These are phyloP conservation scores for Trichoderma sp. DNA, from an alignment of 2,329 filamentous ascomycete species.

Conservation along the genomic window DNA sequence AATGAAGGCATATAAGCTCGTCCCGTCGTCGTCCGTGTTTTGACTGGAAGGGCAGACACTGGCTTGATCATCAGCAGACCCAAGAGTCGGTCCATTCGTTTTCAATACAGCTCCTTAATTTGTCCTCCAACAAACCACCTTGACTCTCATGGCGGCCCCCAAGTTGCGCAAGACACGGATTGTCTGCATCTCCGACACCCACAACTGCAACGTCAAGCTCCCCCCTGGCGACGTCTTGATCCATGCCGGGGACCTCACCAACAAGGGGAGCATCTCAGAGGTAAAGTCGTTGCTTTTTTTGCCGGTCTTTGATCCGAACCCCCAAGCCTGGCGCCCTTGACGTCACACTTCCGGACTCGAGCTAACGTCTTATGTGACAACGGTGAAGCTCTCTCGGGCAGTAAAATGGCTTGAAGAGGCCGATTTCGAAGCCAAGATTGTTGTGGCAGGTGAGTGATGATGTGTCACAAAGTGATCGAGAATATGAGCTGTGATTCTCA, in stretches of 20 bases:
- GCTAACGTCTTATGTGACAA: background rate
- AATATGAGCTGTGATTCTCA: background rate
- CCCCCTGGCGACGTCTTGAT: conserved; percentile 74
- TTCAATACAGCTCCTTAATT: background rate
- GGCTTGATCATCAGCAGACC: background rate
- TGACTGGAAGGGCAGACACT: background rate
- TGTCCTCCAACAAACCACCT: background rate
- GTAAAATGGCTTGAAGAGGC: conserved; percentile 68
- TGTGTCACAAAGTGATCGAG: no score
- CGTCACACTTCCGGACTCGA: background rate
- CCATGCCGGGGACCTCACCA: conserved; percentile 76
- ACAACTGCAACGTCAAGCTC: conserved; percentile 66
- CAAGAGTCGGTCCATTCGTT: background rate
- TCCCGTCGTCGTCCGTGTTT: background rate
- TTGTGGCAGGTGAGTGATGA: conserved; percentile 61
- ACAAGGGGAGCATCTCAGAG: conserved; percentile 65
- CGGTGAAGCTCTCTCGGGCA: conserved; percentile 55
- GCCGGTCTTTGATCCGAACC: background rate
- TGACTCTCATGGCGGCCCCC: conserved; percentile 25
- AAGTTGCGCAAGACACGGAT: conserved; percentile 58
- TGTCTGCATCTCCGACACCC: conserved; percentile 77
- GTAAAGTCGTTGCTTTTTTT: conserved; percentile 35
- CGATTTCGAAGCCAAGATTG: conserved; percentile 69
- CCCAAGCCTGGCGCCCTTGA: conserved; percentile 7
- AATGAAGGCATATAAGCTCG: background rate